Evolutionary conservation across 306 rosid species (phyloP), one percentile per base, ranked within the genome.

Genomic region (Hippophae gyantsensis): DNA sequence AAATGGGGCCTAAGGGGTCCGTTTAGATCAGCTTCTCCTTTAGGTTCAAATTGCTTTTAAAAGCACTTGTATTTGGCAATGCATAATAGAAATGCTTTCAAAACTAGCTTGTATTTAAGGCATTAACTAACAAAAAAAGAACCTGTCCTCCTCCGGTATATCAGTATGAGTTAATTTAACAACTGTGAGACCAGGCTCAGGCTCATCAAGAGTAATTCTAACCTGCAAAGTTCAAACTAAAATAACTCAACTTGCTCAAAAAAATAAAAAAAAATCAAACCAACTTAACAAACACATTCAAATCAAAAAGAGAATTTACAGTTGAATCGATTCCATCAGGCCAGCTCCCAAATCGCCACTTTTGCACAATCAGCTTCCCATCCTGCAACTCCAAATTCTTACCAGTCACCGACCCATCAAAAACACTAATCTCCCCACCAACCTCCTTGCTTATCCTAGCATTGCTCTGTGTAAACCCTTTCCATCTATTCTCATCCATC

Each of bases 401-500:
- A 40, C 99, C 99, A 0, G 84, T 82, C 25, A 92, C 99, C 5
- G 99, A 85, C 10, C 99, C 99, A 57, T 88, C 96, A 52, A 92
- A 92, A 49, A 92, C 80, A 32, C 70, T 80, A 38, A 92, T 65
- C 12, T 86, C 95, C 9, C 95, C 99, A 44, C 94, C 95, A 58
- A 86, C 95, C 66, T 85, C 95, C 54, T 88, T 92, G 60, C 88
- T 92, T 57, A 92, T 92, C 76, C 56, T 86, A 0, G 99, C 94
- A 84, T 82, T 80, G 58, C 99, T 92, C 78, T 82, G 95, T 5
- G 94, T 86, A 40, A 92, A 88, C 7, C 99, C 99, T 66, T 81
- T 88, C 99, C 99, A 92, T 63, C 97, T 81, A 63, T 92, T 92
- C 69, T 92, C 99, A 67, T 92, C 99, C 95, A 92, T 78, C 81